phyloP scores from a whole-genome alignment of 208 protist genomes.

The Crithidia fasciculata region DNA sequence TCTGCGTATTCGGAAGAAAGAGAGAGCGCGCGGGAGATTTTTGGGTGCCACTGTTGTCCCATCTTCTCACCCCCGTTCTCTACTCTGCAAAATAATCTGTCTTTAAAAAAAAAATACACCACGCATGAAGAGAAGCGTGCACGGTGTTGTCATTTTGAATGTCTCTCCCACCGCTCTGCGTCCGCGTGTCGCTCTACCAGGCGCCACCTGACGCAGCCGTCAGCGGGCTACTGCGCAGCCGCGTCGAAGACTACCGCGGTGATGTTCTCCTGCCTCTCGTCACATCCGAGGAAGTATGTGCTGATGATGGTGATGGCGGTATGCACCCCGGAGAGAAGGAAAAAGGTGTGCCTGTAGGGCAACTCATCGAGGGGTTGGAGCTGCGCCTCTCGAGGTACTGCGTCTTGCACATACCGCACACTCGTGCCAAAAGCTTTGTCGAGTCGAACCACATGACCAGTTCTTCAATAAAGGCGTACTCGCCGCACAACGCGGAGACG shows the following conservation, averaged over 20 bases:
- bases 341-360: not conserved
- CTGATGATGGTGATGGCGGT: too few species aligned
- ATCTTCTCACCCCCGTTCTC: too few species aligned
- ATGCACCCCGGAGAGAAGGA: not conserved
- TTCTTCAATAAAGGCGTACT: not conserved
- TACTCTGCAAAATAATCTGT: too few species aligned
- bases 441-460: slow-evolving; percentile 10
- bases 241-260: slow-evolving; percentile 28
- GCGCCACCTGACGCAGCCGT: not conserved
- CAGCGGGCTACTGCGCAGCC: slow-evolving; percentile 18
- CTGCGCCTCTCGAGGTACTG: slow-evolving; percentile 51
- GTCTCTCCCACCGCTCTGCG: not conserved
- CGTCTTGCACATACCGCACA: slow-evolving; percentile 39
- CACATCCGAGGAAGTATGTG: not conserved
- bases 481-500: not conserved
- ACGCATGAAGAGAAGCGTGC: too few species aligned
- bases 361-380: slow-evolving; percentile 39
- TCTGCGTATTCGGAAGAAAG: too few species aligned
- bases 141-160: not conserved
- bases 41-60: too few species aligned
- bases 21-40: too few species aligned
- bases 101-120: too few species aligned
- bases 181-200: slow-evolving; percentile 26
- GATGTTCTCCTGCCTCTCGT: slow-evolving; percentile 30
- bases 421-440: slow-evolving; percentile 1